Conservation (phyloP, 306 rosid species). For the Vigna trinervia region DNA sequence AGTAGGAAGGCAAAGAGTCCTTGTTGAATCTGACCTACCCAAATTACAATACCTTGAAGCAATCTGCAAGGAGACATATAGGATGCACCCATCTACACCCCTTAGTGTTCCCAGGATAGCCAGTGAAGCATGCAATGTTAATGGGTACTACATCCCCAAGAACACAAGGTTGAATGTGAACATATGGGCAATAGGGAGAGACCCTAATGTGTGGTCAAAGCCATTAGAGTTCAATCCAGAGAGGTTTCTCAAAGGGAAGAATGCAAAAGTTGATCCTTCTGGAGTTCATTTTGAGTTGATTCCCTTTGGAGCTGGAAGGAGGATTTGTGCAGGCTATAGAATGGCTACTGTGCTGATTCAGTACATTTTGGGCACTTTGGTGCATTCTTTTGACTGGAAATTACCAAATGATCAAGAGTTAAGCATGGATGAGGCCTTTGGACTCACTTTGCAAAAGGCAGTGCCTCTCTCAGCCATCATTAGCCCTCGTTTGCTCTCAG, state of each 20-base stretch:
- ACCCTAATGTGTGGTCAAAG: slow-evolving; percentile 54
- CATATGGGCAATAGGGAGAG: slow-evolving; percentile 64
- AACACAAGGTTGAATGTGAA: slow-evolving; percentile 56
- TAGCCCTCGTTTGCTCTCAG: slow-evolving; percentile 44
- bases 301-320: slow-evolving; percentile 62
- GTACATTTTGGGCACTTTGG: slow-evolving; percentile 54
- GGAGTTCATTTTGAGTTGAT: slow-evolving; percentile 59
- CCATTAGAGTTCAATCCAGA: slow-evolving; percentile 57
- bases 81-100: slow-evolving; percentile 62
- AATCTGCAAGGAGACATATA: slow-evolving; percentile 58
- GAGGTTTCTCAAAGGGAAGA: slow-evolving; percentile 49
- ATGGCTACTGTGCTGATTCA: slow-evolving; percentile 55
- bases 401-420: slow-evolving; percentile 46
- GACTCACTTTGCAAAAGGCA: slow-evolving; percentile 54
- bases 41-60: slow-evolving; percentile 55
- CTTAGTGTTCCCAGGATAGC: slow-evolving; percentile 57
- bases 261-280: slow-evolving; percentile 42
- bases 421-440: slow-evolving; percentile 60
- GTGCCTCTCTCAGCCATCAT: slow-evolving; percentile 49
- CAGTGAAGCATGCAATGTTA: slow-evolving; percentile 48
- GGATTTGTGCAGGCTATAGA: slow-evolving; percentile 59
- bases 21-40: slow-evolving; percentile 50
- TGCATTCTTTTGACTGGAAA: slow-evolving; percentile 62
- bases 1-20: slow-evolving; percentile 43
- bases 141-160: slow-evolving; percentile 58